These are phyloP conservation scores for Gonium pectorale DNA, from an alignment of 139 green algal genomes.

Conservation along the genomic window DNA sequence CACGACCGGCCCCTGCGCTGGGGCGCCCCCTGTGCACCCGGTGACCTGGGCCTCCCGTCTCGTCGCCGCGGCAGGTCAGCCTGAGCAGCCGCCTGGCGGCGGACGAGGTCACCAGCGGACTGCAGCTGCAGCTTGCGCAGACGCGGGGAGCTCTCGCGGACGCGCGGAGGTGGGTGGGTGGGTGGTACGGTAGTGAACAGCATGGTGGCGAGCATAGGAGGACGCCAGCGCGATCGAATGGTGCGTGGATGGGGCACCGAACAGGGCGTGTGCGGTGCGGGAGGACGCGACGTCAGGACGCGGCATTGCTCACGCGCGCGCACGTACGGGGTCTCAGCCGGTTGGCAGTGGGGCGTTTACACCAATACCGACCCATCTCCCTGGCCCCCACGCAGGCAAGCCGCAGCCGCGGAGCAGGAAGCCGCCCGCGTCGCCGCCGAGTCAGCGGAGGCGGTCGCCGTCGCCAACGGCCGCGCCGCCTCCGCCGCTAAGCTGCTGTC, in stretches of 20 bases:
- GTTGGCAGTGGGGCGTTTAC: too few species aligned
- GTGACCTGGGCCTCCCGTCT: too few species aligned
- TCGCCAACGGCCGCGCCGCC: not conserved
- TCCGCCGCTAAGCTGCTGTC: not conserved
- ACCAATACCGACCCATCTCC: not conserved
- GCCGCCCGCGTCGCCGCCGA: not conserved
- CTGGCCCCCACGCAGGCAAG: not conserved
- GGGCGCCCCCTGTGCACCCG: too few species aligned
- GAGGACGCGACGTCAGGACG: too few species aligned
- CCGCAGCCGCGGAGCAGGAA: not conserved
- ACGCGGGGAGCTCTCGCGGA: slow-evolving; percentile 25
- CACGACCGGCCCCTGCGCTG: too few species aligned
- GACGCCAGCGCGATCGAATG: too few species aligned
- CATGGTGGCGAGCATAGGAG: too few species aligned
- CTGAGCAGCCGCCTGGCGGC: slow-evolving; percentile 23
- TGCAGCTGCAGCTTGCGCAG: slow-evolving; percentile 46
- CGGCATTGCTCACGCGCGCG: too few species aligned
- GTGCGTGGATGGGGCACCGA: too few species aligned
- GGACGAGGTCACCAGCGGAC: slow-evolving; percentile 27
- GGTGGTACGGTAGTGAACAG: not conserved
- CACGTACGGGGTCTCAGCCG: too few species aligned
- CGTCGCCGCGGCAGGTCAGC: not conserved
- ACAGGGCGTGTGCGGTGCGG: too few species aligned
- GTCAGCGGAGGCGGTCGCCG: not conserved
- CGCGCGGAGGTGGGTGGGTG: slow-evolving; percentile 3